Conservation (phyloP, 192 early-diverging fungal genomes). For the Umbelopsis isabellina region DNA sequence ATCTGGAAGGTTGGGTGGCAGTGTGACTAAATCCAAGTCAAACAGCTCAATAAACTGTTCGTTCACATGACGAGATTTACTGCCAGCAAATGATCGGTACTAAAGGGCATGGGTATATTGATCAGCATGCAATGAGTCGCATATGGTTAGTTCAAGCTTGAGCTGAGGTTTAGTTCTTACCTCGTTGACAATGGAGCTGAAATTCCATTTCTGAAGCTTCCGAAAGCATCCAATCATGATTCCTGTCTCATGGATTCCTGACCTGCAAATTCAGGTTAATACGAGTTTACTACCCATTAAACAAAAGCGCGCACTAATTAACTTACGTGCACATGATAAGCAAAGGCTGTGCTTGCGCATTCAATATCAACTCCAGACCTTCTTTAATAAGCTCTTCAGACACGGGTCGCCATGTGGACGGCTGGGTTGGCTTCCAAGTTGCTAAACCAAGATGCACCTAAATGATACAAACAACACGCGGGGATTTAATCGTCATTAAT, state of each 20-base stretch:
- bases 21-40: constrained; percentile 86
- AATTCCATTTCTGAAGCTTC: constrained; percentile 94
- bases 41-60: constrained; percentile 98
- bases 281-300: not conserved
- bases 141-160: not conserved
- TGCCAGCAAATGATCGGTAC: constrained; percentile 93
- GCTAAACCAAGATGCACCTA: constrained; percentile 66
- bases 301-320: not conserved
- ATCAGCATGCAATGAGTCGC: not conserved
- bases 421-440: constrained; percentile 66
- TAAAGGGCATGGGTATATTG: constrained; percentile 24
- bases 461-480: not conserved
- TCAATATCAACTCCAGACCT: constrained; percentile 83
- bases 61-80: constrained; percentile 81
- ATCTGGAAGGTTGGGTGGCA: constrained; percentile 73
- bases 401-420: constrained; percentile 82
- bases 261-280: constrained; percentile 43
- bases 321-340: constrained; percentile 89
- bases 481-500: constrained; percentile 6
- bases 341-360: constrained; percentile 83
- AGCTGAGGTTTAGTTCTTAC: constrained; percentile 40
- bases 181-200: constrained; percentile 95
- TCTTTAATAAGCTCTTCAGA: constrained; percentile 97
- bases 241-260: constrained; percentile 94
- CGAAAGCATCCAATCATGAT: constrained; percentile 91